Conservation (phyloP, 2,329 filamentous ascomycete species). For the Magnaporthiopsis incrustans region DNA sequence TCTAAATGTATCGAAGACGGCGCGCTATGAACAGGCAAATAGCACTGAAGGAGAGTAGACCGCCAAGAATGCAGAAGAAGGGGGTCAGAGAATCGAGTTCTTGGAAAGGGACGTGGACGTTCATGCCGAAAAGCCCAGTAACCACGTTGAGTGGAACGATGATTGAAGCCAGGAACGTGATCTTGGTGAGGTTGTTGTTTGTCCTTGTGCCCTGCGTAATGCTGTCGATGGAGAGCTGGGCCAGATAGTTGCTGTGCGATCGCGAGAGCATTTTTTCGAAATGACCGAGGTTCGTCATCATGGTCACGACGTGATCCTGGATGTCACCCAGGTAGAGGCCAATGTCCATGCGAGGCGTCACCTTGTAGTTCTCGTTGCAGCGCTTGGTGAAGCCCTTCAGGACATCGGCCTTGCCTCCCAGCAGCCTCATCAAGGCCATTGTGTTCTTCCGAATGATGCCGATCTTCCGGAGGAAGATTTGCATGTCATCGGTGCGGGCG, state of each 20-base stretch:
- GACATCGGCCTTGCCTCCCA: conserved; percentile 97
- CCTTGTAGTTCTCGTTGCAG: conserved; percentile 94
- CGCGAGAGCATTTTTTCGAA: conserved; percentile 97
- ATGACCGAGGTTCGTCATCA: conserved; percentile 93
- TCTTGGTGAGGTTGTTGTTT: conserved; percentile 87
- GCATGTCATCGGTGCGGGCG: conserved; percentile 82
- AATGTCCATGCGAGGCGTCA: conserved; percentile 93
- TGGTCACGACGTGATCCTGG: conserved; percentile 97
- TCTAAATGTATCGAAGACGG: not conserved
- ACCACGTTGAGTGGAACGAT: conserved; percentile 94
- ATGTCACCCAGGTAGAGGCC: conserved; percentile 95
- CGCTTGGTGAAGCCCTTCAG: conserved; percentile 96
- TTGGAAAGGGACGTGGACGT: conserved; percentile 64
- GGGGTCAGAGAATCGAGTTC: conserved; percentile 42
- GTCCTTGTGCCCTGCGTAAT: conserved; percentile 81
- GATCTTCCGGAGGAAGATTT: conserved; percentile 77
- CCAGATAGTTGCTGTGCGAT: conserved; percentile 91
- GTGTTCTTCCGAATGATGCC: conserved; percentile 89
- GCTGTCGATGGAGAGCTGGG: conserved; percentile 87
- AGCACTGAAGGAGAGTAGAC: conserved; percentile 29
- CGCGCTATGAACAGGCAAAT: not conserved
- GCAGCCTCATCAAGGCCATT: conserved; percentile 83
- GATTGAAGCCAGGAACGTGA: conserved; percentile 88
- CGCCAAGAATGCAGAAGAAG: conserved; percentile 43
- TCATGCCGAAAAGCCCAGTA: conserved; percentile 83